Base-by-base conservation (phyloP, 805 yeast genomes). In the Myxozyma udenii region DNA sequence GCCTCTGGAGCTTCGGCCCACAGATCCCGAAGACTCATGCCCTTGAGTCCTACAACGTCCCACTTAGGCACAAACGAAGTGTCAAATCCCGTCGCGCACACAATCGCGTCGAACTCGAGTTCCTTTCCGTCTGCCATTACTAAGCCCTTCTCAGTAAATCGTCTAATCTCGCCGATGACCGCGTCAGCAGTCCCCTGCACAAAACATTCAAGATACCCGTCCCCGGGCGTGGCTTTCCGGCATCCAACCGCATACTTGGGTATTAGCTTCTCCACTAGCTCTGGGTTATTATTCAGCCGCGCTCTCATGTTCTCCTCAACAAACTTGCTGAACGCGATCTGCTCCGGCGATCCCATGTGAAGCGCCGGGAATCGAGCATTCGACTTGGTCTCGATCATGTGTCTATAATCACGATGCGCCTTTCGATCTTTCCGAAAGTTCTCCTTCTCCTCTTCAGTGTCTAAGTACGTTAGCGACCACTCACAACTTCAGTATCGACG, bases 191-290 rank as follows among this genome's bases (percentile, higher is more conserved):
- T 37, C 14, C 41, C 44, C 30, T 44, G 25, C 9, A 46, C 46
- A 26, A 60, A 37, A 11, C 63, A 50, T 33, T 59, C 55, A 16
- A 60, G 51, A 40, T 60, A 60, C 14, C 51, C 54, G 21, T 41
- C 37, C 16, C 62, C 62, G 9, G 62, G 62, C 12, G 62, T 60
- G 38, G 56, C 57, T 26, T 62, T 32, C 3, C 62, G 56, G 37
- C 62, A 60, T 6, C 59, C 58, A 6, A 49, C 33, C 2, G 53
- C 41, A 25, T 49, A 60, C 22, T 60, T 55, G 4, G 62, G 62
- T 14, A 54, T 25, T 14, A 60, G 45, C 25, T 56, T 50, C n/a
- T 33, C 46, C 25, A 41, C 18, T 9, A 54, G 18, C 35, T 50
- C 55, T 3, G 52, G 44, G n/a, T 47, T 36, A 7, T 38, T 12